Conservation (phyloP, 768 basidiomycete species). For the Pholiota molesta region DNA sequence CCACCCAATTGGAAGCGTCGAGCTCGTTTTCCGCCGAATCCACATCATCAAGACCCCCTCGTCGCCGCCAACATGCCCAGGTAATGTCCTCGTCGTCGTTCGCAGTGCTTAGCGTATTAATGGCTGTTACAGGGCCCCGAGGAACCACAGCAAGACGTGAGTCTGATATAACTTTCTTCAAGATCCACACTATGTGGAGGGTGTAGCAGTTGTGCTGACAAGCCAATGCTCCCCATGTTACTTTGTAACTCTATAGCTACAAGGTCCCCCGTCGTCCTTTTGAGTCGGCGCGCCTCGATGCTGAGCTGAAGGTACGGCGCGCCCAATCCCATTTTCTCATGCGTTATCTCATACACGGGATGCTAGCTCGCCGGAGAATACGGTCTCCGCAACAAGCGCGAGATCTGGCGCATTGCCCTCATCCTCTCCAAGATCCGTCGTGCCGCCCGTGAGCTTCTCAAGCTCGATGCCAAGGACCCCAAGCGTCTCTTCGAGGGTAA, state of each 20-base stretch:
- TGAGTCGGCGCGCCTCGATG: slow-evolving; percentile 97
- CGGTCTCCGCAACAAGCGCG: slow-evolving; percentile 99
- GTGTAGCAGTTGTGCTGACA: slow-evolving; percentile 64
- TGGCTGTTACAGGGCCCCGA: slow-evolving; percentile 67
- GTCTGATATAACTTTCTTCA: slow-evolving; percentile 51
- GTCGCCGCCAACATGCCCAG: slow-evolving; percentile 70
- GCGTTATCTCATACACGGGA: background rate
- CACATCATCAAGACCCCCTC: slow-evolving; percentile 23
- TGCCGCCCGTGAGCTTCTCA: slow-evolving; percentile 99
- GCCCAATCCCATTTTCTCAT: background rate
- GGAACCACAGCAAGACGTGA: slow-evolving; percentile 96
- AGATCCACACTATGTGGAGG: slow-evolving; percentile 78
- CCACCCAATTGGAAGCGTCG: slow-evolving; percentile 17
- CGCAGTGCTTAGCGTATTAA: slow-evolving; percentile 33
- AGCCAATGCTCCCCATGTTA: slow-evolving; percentile 65
- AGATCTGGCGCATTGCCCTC: slow-evolving; percentile 99
- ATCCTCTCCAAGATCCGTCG: slow-evolving; percentile 99
- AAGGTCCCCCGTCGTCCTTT: slow-evolving; percentile 98
- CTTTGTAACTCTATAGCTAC: slow-evolving; percentile 68
- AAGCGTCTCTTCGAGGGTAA: slow-evolving; percentile 99
- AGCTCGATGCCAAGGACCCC: slow-evolving; percentile 99
- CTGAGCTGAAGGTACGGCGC: slow-evolving; percentile 90
- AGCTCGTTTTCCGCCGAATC: slow-evolving; percentile 17
- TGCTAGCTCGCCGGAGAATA: slow-evolving; percentile 97
- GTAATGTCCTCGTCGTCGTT: slow-evolving; percentile 47